Base-by-base conservation (phyloP, 495 filamentous ascomycete genomes). In the Aspergillus hancockii region DNA sequence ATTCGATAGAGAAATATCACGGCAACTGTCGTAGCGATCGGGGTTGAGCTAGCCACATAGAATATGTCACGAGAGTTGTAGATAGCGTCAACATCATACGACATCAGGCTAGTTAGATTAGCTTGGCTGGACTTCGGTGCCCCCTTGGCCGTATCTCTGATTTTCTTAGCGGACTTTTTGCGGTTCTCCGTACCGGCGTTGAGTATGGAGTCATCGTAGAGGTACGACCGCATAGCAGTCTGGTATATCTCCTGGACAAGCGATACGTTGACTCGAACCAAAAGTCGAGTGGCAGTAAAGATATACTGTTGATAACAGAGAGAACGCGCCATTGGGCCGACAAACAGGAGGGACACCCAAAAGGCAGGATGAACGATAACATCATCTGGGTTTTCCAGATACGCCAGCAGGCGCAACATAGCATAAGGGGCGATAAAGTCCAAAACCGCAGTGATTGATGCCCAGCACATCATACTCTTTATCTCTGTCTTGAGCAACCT, bases 191-290 rank as follows among this genome's bases (percentile, higher is more conserved):
- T 7, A 36, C 4, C 49, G 16, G 46, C 49, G 3, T 55, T 38
- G 6, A 36, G 51, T 9, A 69, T 50, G 6, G 67, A 65, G 31
- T 60, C 59, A 19, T 70, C 67, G 34, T 70, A 70, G 21, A 70
- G 59, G 52, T 67, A 65, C 8, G 76, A 80, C 9, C 62, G 63
- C 66, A 82, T 71, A 13, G 79, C 78, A 28, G 75, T 75, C 58
- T 80, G 76, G 54, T 82, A 82, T 8, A 82, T 68, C 57, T 82
- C 79, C 51, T 80, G 77, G 1, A 79, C 80, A 22, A 82, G 63
- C 1, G 75, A 78, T 8, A 78, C 61, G 54, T 76, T 80, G 41
- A 80, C 63, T 14, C 79, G 71, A 40, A 82, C 77, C 12, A 78
- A 46, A 55, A 81, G 61, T 12, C 79, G 70, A 25, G 78, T 79